Evolutionary conservation across 768 basidiomycete species (phyloP), one percentile per base, ranked within the genome.

Genomic region (Zangia roseola): DNA sequence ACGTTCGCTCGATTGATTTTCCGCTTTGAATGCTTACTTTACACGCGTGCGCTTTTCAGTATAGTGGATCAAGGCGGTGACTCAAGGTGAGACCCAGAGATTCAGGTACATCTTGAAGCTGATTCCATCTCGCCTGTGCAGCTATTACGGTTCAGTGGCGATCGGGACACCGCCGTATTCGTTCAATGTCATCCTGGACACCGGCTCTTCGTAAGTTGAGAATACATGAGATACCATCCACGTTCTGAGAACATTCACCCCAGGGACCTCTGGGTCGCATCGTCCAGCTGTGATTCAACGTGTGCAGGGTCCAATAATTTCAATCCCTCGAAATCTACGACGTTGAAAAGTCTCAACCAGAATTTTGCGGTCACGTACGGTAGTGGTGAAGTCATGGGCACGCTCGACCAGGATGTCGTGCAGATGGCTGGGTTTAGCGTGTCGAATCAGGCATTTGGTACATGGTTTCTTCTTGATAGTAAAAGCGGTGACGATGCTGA

Each of bases 371-470:
- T 79, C 47, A 68, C 63, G 12, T 80, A 80, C 50, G 77, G 75
- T 16, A 73, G 67, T 30, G 82, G 79, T 6, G 52, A 61, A 7
- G 81, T 77, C 1, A 53, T 47, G 16, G 82, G 82, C 4, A 58
- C 61, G 1, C 58, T 88, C 2, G 77, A 69, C 0, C 44, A 68
- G 46, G 91, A 94, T 40, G 80, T 76, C n/a, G 86, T 92, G n/a
- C 61, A 67, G 38, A 79, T 94, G 79, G 84, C 80, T 12, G 77
- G 77, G 6, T 90, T 90, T 59, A 73, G 74, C 1, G 64, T 91
- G 19, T 38, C 54, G 5, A 56, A 66, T 4, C 89, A 91, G 61
- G 69, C 62, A 31, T 81, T 91, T 61, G 68, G 82, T 82, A 49
- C 31, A 76, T 69, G 34, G 3, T 45, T 19, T 14, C 30, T 40